phyloP scores from a whole-genome alignment of 768 basidiomycete genomes.

The Butyriboletus loyo region DNA sequence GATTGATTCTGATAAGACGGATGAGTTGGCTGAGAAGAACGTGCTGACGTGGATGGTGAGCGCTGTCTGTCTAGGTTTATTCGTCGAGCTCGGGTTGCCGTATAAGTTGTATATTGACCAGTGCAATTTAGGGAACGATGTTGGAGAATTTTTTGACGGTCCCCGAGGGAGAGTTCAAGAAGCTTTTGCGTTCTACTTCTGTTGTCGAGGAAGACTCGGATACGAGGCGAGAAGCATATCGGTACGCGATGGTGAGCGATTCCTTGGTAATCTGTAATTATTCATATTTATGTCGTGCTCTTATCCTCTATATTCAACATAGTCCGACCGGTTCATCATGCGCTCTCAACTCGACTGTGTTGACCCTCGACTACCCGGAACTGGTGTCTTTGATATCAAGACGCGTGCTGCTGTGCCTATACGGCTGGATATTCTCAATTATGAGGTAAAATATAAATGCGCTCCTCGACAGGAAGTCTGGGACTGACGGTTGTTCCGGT shows the following conservation, averaged over 20 bases:
- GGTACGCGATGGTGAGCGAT: slow-evolving; percentile 70
- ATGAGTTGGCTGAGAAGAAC: slow-evolving; percentile 53
- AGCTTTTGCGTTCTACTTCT: slow-evolving; percentile 42
- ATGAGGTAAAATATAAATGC: slow-evolving; percentile 42
- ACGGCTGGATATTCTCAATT: slow-evolving; percentile 83
- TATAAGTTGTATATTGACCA: background rate
- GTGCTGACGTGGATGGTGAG: slow-evolving; percentile 74
- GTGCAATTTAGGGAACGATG: slow-evolving; percentile 66
- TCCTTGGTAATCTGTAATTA: background rate
- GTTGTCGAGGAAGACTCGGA: slow-evolving; percentile 30
- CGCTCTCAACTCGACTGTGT: slow-evolving; percentile 93
- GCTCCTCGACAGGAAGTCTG: background rate
- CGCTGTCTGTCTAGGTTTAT: background rate
- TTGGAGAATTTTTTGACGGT: slow-evolving; percentile 86
- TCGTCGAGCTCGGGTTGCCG: background rate
- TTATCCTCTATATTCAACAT: background rate
- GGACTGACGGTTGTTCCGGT: background rate
- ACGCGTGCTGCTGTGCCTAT: slow-evolving; percentile 85
- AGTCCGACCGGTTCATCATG: slow-evolving; percentile 67
- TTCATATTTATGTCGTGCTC: background rate
- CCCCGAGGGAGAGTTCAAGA: slow-evolving; percentile 58
- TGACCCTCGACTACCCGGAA: slow-evolving; percentile 78
- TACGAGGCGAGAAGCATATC: slow-evolving; percentile 67
- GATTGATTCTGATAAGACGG: slow-evolving; percentile 52
- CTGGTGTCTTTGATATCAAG: slow-evolving; percentile 94